These are phyloP conservation scores for Torulaspora microellipsoides DNA, from an alignment of 805 yeast genomes.

Conservation along the genomic window DNA sequence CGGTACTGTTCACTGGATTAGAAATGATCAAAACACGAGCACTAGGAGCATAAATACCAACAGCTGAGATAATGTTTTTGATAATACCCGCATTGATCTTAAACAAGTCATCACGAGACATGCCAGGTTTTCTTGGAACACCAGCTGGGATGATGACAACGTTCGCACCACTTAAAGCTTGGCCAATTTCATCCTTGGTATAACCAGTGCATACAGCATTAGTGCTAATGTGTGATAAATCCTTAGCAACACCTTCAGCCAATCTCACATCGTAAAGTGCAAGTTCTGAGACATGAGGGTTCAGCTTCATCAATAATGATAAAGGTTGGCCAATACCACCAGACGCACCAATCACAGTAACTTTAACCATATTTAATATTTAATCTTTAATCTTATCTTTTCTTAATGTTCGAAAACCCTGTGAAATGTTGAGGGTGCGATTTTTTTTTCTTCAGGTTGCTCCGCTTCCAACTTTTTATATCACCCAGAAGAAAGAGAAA, in stretches of 20 bases:
- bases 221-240: slow-evolving; percentile 73
- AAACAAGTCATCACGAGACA: slow-evolving; percentile 83
- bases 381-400: no score
- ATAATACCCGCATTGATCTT: slow-evolving; percentile 80
- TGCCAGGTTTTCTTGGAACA: slow-evolving; percentile 86
- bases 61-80: slow-evolving; percentile 66
- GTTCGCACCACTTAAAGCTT: slow-evolving; percentile 74
- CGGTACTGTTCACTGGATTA: slow-evolving; percentile 82
- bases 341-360: slow-evolving; percentile 76
- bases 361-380: slow-evolving; percentile 41
- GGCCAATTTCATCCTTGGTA: slow-evolving; percentile 58
- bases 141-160: slow-evolving; percentile 88
- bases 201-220: slow-evolving; percentile 64
- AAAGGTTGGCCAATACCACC: slow-evolving; percentile 82
- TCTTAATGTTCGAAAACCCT: no score
- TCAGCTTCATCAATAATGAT: slow-evolving; percentile 61
- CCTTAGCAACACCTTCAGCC: slow-evolving; percentile 80
- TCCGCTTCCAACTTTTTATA: no score
- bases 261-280: slow-evolving; percentile 69
- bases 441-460: no score
- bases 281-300: slow-evolving; percentile 65
- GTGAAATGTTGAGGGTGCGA: no score
- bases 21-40: slow-evolving; percentile 67
- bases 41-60: slow-evolving; percentile 61
- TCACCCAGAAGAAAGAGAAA: no score